Percentiles rank a stretch among this genome's conserved stretches.
phyloP scores from a whole-genome alignment of 371 early-diverging fungal genomes.

The Apophysomyces sp. region DNA sequence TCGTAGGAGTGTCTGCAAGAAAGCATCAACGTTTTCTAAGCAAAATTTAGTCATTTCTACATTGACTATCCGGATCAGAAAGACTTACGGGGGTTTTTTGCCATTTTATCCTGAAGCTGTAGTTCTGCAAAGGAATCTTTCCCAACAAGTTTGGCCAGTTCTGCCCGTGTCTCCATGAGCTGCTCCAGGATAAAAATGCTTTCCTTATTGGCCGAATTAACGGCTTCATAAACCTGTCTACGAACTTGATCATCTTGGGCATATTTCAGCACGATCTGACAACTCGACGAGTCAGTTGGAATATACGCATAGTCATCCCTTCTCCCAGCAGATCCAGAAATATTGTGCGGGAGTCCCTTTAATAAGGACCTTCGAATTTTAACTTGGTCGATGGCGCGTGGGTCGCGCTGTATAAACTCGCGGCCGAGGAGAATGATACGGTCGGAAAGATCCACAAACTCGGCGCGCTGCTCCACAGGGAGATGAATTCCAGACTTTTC shows the following conservation, averaged over 20 bases:
- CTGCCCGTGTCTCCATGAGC: conserved; percentile 70
- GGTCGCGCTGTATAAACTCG: conserved; percentile 63
- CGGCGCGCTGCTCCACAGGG: conserved; percentile 57
- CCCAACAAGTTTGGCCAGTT: conserved; percentile 80
- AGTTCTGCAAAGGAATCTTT: conserved; percentile 79
- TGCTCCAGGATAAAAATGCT: conserved; percentile 71
- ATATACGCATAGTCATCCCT: conserved; percentile 39
- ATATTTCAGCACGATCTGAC: conserved; percentile 63
- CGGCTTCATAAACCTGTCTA: conserved; percentile 68
- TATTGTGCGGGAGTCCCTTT: conserved; percentile 18
- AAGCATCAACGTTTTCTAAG: conserved; percentile 78
- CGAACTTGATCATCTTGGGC: conserved; percentile 66
- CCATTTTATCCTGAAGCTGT: conserved; percentile 93
- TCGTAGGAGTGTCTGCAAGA: conserved; percentile 68
- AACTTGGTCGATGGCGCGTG: conserved; percentile 31
- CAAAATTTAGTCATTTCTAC: neutral
- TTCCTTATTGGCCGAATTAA: conserved; percentile 67
- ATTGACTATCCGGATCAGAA: no score
- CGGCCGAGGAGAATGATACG: conserved; percentile 78
- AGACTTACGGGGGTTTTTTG: conserved; percentile 69
- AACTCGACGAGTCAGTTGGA: conserved; percentile 53
- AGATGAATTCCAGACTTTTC: conserved; percentile 94
- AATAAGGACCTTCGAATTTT: conserved; percentile 21
- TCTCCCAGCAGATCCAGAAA: conserved; percentile 11
- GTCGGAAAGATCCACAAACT: conserved; percentile 83